Conservation (phyloP, 2,329 filamentous ascomycete genomes). For the Stemphylium beticola region DNA sequence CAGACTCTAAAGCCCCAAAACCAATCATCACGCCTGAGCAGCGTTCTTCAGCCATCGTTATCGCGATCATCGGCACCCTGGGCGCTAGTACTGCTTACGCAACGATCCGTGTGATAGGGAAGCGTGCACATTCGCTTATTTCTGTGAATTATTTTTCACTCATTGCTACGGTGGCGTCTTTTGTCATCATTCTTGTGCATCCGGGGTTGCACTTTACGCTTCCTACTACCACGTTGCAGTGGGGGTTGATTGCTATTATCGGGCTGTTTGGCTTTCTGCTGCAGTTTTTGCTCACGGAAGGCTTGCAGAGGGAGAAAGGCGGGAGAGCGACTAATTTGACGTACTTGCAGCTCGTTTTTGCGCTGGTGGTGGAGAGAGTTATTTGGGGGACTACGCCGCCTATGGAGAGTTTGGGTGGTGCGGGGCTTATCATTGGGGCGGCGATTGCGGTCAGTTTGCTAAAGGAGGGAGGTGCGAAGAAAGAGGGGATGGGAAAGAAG, state of each 20-base stretch:
- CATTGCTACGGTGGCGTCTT: slow-evolving; percentile 70
- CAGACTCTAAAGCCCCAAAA: slow-evolving; percentile 19
- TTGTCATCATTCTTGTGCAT: slow-evolving; percentile 61
- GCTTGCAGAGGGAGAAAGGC: slow-evolving; percentile 71
- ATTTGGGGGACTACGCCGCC: slow-evolving; percentile 54
- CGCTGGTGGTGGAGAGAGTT: slow-evolving; percentile 65
- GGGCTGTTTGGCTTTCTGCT: slow-evolving; percentile 76
- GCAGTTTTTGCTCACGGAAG: slow-evolving; percentile 80
- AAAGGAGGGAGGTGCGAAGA: slow-evolving; percentile 14
- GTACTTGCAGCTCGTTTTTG: slow-evolving; percentile 71
- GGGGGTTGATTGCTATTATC: slow-evolving; percentile 70
- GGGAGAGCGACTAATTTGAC: slow-evolving; percentile 66
- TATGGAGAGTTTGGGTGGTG: slow-evolving; percentile 31
- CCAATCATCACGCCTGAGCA: slow-evolving; percentile 60
- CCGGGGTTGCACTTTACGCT: slow-evolving; percentile 63
- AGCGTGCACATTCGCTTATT: slow-evolving; percentile 68
- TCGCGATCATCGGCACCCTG: slow-evolving; percentile 75
- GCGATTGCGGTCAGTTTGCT: slow-evolving; percentile 37
- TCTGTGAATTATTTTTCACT: slow-evolving; percentile 77
- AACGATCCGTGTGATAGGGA: slow-evolving; percentile 77
- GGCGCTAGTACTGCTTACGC: slow-evolving; percentile 75
- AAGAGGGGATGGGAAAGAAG: slow-evolving; percentile 12
- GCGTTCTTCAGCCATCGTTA: slow-evolving; percentile 69
- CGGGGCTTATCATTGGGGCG: slow-evolving; percentile 32
- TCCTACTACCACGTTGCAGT: slow-evolving; percentile 61